These are phyloP conservation scores for Crithidia brevicula DNA, from an alignment of 208 protist species.

Conservation along the genomic window DNA sequence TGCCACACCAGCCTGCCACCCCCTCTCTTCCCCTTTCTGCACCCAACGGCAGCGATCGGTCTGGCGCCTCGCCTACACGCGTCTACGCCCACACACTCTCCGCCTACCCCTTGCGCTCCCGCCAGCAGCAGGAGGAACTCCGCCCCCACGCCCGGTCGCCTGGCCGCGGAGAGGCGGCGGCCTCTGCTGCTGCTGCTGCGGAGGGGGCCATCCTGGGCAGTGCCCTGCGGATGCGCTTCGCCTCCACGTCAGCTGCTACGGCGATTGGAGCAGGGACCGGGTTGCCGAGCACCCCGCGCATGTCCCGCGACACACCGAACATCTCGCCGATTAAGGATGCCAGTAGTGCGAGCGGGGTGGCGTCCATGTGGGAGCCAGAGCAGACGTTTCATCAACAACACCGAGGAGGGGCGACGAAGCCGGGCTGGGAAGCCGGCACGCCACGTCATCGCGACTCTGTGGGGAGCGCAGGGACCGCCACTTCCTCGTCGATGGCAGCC, in stretches of 20 bases:
- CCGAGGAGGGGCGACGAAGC: neutral
- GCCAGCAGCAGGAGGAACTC: slow-evolving; percentile 8
- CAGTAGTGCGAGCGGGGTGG: slow-evolving; percentile 20
- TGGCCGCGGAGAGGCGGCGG: neutral
- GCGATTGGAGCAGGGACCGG: neutral
- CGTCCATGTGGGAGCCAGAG: slow-evolving; percentile 25
- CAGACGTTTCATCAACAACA: slow-evolving; percentile 1
- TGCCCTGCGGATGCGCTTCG: slow-evolving; percentile 5
- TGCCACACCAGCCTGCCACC: neutral
- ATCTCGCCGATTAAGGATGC: slow-evolving; percentile 41
- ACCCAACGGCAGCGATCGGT: neutral
- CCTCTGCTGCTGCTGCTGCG: neutral
- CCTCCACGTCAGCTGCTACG: neutral
- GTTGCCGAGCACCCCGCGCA: slow-evolving; percentile 14
- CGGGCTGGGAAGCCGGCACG: neutral
- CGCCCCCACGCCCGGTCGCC: neutral
- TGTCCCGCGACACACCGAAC: slow-evolving; percentile 34
- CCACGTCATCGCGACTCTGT: slow-evolving; percentile 1
- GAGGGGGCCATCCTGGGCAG: slow-evolving; percentile 23
- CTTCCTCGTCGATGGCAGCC: neutral
- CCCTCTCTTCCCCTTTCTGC: neutral
- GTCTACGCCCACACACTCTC: slow-evolving; percentile 20
- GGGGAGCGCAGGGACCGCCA: neutral
- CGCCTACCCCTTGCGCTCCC: slow-evolving; percentile 10
- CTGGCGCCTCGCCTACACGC: slow-evolving; percentile 7